Evolutionary conservation across 208 protist species (phyloP).

Genomic region (Acanthamoeba healyi): DNA sequence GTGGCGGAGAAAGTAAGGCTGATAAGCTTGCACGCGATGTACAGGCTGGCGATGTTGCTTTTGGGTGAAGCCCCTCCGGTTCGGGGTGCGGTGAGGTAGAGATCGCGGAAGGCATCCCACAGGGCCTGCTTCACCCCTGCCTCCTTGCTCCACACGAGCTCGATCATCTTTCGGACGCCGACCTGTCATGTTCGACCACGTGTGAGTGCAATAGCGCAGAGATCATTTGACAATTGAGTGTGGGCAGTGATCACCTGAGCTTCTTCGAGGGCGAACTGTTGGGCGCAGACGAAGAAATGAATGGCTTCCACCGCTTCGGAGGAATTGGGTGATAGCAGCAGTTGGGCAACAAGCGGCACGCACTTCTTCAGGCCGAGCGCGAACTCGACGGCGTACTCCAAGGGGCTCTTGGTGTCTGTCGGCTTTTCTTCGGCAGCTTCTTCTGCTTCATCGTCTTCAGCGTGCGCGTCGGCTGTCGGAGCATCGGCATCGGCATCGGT

Average conservation of each 20-base stretch:
- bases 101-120: conserved; percentile 76
- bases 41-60: neutral
- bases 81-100: conserved; percentile 68
- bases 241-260: conserved; percentile 15
- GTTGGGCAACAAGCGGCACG: conserved; percentile 40
- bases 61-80: neutral
- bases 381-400: conserved; percentile 65
- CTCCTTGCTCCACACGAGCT: conserved; percentile 80
- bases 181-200: neutral
- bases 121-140: conserved; percentile 72
- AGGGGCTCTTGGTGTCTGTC: neutral
- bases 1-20: conserved; percentile 70
- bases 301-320: conserved; percentile 77
- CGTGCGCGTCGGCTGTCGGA: neutral
- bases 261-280: conserved; percentile 12
- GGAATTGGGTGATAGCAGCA: conserved; percentile 75
- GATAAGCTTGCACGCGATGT: conserved; percentile 67
- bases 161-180: conserved; percentile 79
- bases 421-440: neutral
- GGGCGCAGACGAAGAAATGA: conserved; percentile 66
- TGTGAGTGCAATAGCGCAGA: neutral
- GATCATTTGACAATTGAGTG: too few relatives aligned
- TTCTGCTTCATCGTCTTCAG: neutral
- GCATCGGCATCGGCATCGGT: neutral
- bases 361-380: neutral